Percentiles rank a stretch among this genome's conserved stretches.
Evolutionary conservation across 2,329 filamentous ascomycete genomes (phyloP).

Genomic region (Cercospora sp.): DNA sequence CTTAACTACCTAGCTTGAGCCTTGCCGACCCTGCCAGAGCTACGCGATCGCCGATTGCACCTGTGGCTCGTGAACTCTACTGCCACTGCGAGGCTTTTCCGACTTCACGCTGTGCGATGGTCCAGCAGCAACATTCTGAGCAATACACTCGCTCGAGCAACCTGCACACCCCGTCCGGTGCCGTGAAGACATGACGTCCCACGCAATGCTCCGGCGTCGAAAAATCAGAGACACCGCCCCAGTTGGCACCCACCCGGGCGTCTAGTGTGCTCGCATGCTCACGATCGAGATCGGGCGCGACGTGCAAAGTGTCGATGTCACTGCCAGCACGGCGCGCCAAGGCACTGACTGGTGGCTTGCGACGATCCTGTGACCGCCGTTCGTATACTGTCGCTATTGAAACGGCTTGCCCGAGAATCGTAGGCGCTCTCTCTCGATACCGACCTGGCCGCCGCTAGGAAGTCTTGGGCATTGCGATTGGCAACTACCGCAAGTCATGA

Average conservation of each 20-base stretch:
- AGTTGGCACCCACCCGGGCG: neutral
- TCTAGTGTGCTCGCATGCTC: neutral
- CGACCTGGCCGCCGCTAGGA: neutral
- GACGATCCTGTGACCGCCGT: slow-evolving; percentile 6
- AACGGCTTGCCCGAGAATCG: neutral
- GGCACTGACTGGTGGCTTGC: neutral
- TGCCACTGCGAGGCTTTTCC: neutral
- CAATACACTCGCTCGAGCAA: neutral
- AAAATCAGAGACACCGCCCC: neutral
- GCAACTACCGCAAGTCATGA: neutral
- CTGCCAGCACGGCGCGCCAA: neutral
- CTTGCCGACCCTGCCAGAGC: neutral
- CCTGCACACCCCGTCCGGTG: neutral
- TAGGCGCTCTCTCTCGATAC: neutral
- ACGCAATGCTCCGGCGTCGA: neutral
- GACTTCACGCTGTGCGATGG: neutral
- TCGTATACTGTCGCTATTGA: neutral
- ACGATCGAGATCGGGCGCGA: neutral
- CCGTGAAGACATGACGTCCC: neutral
- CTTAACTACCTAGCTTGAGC: slow-evolving; percentile 5
- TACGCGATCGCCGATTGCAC: neutral
- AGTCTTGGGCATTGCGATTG: neutral
- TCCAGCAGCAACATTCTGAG: neutral
- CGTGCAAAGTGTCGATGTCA: neutral
- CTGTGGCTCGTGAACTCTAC: neutral